Evolutionary conservation across 2,329 filamentous ascomycete species (phyloP), one percentile per base, ranked within the genome.

Genomic region (Apiospora marii): DNA sequence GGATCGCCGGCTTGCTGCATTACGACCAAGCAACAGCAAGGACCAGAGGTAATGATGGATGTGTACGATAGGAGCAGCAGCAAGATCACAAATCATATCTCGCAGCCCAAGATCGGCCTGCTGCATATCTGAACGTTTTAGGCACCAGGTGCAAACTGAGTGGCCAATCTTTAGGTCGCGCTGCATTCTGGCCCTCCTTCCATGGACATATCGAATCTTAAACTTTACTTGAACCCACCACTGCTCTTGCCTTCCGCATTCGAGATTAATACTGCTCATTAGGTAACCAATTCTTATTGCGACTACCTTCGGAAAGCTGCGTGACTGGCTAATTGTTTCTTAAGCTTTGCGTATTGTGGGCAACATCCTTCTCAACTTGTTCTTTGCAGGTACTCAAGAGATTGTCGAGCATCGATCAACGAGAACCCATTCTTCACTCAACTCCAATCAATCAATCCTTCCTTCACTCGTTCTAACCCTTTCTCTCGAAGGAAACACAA

Each of bases 81-180:
- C 30, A 37, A 37, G n/a, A 10, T 24, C 48, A 10, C 27, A 19
- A 30, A 30, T 19, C 53, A 61, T n/a, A 22, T 22, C 37, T 34
- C 8, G 51, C 51, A 34, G 22, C 58, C 58, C 58, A 64, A n/a
- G 58, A 64, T 19, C 58, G 58, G 58, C 19, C 34, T 41, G 58
- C 10, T 64, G 58, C 34, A 64, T 64, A 41, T 6, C 19, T 58
- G 12, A 30, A 16, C 30, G 51, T n/a, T 61, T 61, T 61, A 10
- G 53, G 53, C 27, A 37, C 30, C 51, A 22, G 7, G 16, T 61
- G 16, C 16, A 19, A 61, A 61, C 53, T 61, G 53, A 16, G 53
- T 27, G 30, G 16, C 16, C 3, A 49, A 49, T 49, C 6, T 49
- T 49, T 22, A 41, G 22, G 22, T 49, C 8, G 46, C 46, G 46